Evolutionary conservation across 768 basidiomycete species (phyloP).

Genomic region (Xerocomellus intermedius): DNA sequence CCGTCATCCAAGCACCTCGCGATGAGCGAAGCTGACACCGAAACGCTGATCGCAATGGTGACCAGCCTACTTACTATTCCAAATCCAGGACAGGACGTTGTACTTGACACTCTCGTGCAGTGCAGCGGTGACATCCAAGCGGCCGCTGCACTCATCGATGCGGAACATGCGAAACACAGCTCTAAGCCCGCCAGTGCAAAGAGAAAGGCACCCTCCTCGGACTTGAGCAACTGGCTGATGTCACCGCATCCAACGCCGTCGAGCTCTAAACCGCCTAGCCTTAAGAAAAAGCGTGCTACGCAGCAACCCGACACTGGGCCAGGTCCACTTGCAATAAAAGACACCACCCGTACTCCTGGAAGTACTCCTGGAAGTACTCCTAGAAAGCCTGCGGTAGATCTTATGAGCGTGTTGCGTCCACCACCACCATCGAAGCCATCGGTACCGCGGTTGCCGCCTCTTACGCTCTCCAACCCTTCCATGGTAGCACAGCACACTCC

Average conservation of each 20-base stretch:
- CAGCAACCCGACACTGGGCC: constrained; percentile 1
- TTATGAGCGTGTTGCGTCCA: constrained; percentile 58
- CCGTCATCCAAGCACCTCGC: not conserved
- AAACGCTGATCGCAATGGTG: constrained; percentile 66
- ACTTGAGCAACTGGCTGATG: constrained; percentile 57
- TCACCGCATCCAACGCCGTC: constrained; percentile 18
- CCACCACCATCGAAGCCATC: constrained; percentile 40
- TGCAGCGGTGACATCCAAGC: constrained; percentile 55
- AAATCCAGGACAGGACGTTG: constrained; percentile 36
- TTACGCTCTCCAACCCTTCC: constrained; percentile 59
- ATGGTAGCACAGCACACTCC: constrained; percentile 70
- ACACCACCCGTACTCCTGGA: constrained; percentile 11
- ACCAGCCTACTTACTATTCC: constrained; percentile 48
- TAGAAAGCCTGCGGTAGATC: constrained; percentile 39
- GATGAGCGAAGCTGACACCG: constrained; percentile 51
- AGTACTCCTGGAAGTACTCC: constrained; percentile 19
- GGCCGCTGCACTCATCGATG: constrained; percentile 45
- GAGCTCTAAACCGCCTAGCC: constrained; percentile 19
- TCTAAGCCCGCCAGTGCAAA: constrained; percentile 26
- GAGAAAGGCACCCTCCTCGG: constrained; percentile 49
- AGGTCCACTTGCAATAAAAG: constrained; percentile 13
- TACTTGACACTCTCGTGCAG: constrained; percentile 60
- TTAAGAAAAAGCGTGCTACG: constrained; percentile 18
- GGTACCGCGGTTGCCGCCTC: constrained; percentile 47
- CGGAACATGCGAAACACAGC: constrained; percentile 12